Evolutionary conservation across 2,329 filamentous ascomycete species (phyloP).

Genomic region (Drechslerella stenobrocha): DNA sequence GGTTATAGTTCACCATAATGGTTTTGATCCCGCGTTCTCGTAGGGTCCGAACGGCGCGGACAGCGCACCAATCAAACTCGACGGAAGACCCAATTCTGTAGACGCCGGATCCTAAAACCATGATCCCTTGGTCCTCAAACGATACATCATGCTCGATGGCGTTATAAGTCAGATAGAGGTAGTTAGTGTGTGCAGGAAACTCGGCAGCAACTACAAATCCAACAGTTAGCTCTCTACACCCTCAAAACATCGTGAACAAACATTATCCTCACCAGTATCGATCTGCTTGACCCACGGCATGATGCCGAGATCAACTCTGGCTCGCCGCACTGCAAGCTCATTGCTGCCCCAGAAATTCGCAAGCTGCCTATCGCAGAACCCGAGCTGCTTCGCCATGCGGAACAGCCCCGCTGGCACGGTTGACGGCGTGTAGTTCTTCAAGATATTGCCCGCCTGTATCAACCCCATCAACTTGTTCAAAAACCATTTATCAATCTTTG

Average conservation of each 20-base stretch:
- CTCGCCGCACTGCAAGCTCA: conserved; percentile 81
- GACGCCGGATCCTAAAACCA: conserved; percentile 94
- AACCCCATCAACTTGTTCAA: conserved; percentile 86
- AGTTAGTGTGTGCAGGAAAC: conserved; percentile 92
- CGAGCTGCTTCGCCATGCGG: conserved; percentile 84
- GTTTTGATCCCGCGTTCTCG: conserved; percentile 85
- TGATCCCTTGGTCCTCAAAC: conserved; percentile 88
- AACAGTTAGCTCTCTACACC: conserved; percentile 12
- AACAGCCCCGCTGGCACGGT: conserved; percentile 68
- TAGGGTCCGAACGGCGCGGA: conserved; percentile 87
- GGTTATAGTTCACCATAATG: conserved; percentile 93
- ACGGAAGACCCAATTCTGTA: conserved; percentile 97
- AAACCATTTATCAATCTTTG: conserved; percentile 99
- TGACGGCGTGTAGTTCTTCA: conserved; percentile 71
- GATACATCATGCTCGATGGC: conserved; percentile 78
- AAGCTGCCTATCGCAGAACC: conserved; percentile 90
- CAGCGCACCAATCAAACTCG: conserved; percentile 99
- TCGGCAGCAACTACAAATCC: conserved; percentile 74
- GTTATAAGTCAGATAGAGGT: conserved; percentile 95
- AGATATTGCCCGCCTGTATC: conserved; percentile 81
- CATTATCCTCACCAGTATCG: conserved; percentile 66
- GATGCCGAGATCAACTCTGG: conserved; percentile 79
- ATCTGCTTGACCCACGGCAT: conserved; percentile 95
- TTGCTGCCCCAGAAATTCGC: conserved; percentile 94
- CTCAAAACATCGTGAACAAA: no score